Evolutionary conservation across 2,329 filamentous ascomycete species (phyloP).

Genomic region (Clarireedia hainanense): DNA sequence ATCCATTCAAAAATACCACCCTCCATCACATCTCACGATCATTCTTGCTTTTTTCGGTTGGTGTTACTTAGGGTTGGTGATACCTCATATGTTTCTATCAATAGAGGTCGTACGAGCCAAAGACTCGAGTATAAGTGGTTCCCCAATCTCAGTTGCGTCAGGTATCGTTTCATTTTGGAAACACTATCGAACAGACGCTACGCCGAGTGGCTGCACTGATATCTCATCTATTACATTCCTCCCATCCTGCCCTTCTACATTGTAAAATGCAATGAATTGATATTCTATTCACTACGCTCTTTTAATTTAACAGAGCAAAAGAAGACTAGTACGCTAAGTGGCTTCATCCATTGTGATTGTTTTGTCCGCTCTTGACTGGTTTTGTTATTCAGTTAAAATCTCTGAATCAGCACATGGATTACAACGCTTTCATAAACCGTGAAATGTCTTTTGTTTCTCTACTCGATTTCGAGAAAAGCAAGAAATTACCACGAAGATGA

Average conservation of each 20-base stretch:
- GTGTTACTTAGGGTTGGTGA: neutral
- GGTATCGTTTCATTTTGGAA: neutral
- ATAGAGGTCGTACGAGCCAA: neutral
- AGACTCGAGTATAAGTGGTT: neutral
- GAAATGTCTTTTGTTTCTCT: conserved; percentile 7
- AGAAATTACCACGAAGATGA: neutral
- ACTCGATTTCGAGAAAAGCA: neutral
- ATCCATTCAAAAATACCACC: neutral
- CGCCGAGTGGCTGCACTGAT: conserved; percentile 1
- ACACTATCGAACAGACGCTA: neutral
- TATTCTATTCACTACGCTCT: no score
- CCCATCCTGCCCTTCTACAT: neutral
- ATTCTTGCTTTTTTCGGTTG: neutral
- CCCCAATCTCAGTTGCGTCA: neutral
- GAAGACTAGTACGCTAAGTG: no score
- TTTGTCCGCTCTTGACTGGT: neutral
- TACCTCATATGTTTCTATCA: neutral
- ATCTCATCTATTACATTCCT: neutral
- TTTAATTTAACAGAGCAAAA: no score
- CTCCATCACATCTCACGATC: neutral
- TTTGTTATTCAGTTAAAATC: neutral
- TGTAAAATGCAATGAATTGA: neutral
- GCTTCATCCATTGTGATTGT: neutral
- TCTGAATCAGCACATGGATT: neutral
- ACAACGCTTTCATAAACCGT: neutral